phyloP scores from a whole-genome alignment of 495 filamentous ascomycete species.

The Jackrogersella multiformis region DNA sequence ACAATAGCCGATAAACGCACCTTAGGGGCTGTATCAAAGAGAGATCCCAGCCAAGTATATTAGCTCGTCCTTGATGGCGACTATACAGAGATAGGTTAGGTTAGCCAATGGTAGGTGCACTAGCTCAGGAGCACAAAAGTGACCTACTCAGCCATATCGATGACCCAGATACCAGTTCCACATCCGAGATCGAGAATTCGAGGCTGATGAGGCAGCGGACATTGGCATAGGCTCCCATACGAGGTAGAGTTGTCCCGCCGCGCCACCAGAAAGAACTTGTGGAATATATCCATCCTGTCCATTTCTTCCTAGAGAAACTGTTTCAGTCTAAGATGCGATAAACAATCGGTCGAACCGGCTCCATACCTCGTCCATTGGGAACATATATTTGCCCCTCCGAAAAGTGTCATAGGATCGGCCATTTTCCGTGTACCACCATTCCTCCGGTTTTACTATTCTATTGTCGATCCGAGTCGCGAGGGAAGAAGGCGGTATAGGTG shows the following conservation, averaged over 20 bases:
- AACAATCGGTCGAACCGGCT: neutral
- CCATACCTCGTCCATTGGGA: conserved; percentile 68
- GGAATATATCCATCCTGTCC: conserved; percentile 80
- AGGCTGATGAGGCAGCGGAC: conserved; percentile 44
- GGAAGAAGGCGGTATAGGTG: conserved; percentile 25
- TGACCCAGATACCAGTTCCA: conserved; percentile 91
- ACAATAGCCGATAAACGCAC: conserved; percentile 49
- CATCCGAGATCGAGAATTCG: conserved; percentile 84
- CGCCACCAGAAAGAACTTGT: conserved; percentile 75
- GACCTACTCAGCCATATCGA: conserved; percentile 83
- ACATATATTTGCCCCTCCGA: conserved; percentile 67
- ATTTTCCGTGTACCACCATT: conserved; percentile 61
- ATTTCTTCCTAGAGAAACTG: conserved; percentile 64
- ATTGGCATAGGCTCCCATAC: conserved; percentile 38
- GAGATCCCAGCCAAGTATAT: conserved; percentile 79
- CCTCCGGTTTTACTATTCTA: conserved; percentile 41
- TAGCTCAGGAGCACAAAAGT: conserved; percentile 2
- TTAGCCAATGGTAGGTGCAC: conserved; percentile 24
- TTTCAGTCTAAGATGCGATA: conserved; percentile 33
- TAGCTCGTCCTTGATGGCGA: conserved; percentile 46
- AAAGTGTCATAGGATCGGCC: conserved; percentile 66
- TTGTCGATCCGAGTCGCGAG: conserved; percentile 35
- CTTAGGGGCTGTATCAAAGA: conserved; percentile 81
- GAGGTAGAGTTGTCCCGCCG: conserved; percentile 66
- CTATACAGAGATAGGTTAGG: conserved; percentile 17